Base-by-base conservation (phyloP, 805 yeast genomes). In the Jamesozyma rosinii region DNA sequence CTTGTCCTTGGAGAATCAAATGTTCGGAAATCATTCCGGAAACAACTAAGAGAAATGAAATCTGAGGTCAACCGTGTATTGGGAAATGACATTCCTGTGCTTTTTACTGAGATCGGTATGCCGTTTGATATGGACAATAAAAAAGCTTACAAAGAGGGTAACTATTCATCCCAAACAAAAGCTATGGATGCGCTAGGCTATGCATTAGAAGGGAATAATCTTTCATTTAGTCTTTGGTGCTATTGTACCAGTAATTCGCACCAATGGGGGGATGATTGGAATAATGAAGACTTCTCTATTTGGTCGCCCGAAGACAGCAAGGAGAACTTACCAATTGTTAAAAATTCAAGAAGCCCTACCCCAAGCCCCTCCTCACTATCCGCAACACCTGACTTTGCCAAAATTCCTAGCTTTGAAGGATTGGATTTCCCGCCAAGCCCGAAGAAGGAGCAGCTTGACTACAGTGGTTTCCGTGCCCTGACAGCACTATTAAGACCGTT, bases 101-200 rank as follows among this genome's bases (percentile, higher is more conserved):
- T 90, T 19, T 79, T 92, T 72, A 77, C 95, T 1, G 98, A 90
- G 61, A 88, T 90, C n/a, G 98, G 98, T 5, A 86, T 90, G 81
- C 97, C 98, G 2, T 86, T 82, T 60, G 96, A 92, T 61, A 85
- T 90, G 96, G 89, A 90, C 61, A 71, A 76, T 45, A 85, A 83
- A 57, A 68, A 65, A 38, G 83, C 96, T 0, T 90, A 76, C 57
- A 59, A 61, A 1, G 70, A 69, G 44, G 88, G 89, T 1, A 76
- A 77, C 48, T 92, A 77, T 60, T 63, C 70, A 9, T 72, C 85
- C 10, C 98, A 92, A 57, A 81, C 82, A 2, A 66, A 74, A 5
- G 96, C 97, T 0, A 66, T 85, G 58, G 97, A 90, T 64, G 95
- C 95, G 0, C 59, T 88, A 37, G 72, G 81, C 10, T 74, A 65